These are phyloP conservation scores for Tubosaeta sp. DNA, from an alignment of 768 basidiomycete species.

Conservation along the genomic window DNA sequence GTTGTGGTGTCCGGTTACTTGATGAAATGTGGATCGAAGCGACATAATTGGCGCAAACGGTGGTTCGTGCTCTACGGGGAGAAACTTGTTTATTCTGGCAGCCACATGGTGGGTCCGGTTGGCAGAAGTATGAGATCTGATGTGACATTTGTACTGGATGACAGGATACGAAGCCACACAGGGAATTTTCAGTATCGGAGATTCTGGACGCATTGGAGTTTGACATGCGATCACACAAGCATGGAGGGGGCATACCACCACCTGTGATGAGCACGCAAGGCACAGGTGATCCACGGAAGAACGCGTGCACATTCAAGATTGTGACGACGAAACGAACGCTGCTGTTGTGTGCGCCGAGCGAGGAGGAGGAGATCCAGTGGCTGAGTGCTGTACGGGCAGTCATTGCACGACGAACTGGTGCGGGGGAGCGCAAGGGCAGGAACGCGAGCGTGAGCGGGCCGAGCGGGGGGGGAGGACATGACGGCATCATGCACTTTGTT, in stretches of 20 bases:
- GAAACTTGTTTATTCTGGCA: slow-evolving; percentile 81
- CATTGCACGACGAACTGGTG: slow-evolving; percentile 65
- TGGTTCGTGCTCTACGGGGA: slow-evolving; percentile 96
- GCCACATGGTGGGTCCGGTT: slow-evolving; percentile 81
- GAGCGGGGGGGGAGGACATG: slow-evolving; percentile 17
- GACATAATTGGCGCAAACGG: slow-evolving; percentile 93
- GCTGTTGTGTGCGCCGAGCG: slow-evolving; percentile 87
- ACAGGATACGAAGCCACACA: slow-evolving; percentile 87
- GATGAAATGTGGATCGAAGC: slow-evolving; percentile 93
- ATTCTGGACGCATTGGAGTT: slow-evolving; percentile 93
- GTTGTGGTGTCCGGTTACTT: slow-evolving; percentile 85
- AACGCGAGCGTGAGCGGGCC: slow-evolving; percentile 42
- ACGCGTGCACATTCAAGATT: slow-evolving; percentile 82
- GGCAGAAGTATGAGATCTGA: not conserved
- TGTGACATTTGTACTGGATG: slow-evolving; percentile 3
- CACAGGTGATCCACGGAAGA: slow-evolving; percentile 39
- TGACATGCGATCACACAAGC: slow-evolving; percentile 55
- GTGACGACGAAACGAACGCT: slow-evolving; percentile 91
- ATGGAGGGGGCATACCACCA: slow-evolving; percentile 34
- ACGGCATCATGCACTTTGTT: slow-evolving; percentile 21
- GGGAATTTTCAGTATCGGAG: slow-evolving; percentile 76
- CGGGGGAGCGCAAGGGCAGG: slow-evolving; percentile 48
- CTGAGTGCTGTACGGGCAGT: slow-evolving; percentile 90
- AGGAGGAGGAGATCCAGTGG: slow-evolving; percentile 99
- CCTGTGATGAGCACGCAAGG: slow-evolving; percentile 30